These are phyloP conservation scores for Diaporthe humulicola DNA, from an alignment of 2,329 filamentous ascomycete species.

Conservation along the genomic window DNA sequence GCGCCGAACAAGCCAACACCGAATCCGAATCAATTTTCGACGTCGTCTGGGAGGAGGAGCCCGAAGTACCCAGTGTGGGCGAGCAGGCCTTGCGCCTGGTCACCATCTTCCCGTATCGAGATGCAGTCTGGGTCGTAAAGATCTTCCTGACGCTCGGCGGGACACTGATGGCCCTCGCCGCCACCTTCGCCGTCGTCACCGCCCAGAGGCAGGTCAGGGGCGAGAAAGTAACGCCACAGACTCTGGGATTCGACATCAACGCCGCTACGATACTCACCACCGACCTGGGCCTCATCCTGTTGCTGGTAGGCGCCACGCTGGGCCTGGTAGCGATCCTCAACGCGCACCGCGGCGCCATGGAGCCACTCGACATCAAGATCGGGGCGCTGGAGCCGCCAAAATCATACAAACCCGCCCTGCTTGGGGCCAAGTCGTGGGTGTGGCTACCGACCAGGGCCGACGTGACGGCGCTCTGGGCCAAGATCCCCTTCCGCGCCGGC, in stretches of 20 bases:
- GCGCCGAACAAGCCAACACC: background rate
- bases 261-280: slow-evolving; percentile 4
- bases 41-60: slow-evolving; percentile 11
- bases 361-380: slow-evolving; percentile 20
- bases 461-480: slow-evolving; percentile 19
- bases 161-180: slow-evolving; percentile 20
- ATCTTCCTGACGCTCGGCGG: slow-evolving; percentile 16
- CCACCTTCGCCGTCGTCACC: background rate
- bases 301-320: slow-evolving; percentile 1
- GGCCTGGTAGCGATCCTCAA: slow-evolving; percentile 19
- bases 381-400: slow-evolving; percentile 24
- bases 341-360: slow-evolving; percentile 24
- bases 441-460: slow-evolving; percentile 8
- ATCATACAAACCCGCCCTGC: slow-evolving; percentile 9
- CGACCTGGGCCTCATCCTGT: slow-evolving; percentile 17
- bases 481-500: slow-evolving; percentile 18
- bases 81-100: slow-evolving; percentile 11
- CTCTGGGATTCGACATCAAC: background rate
- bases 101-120: slow-evolving; percentile 14
- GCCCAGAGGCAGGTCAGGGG: background rate
- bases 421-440: slow-evolving; percentile 17
- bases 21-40: slow-evolving; percentile 17
- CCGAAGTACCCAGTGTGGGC: background rate
- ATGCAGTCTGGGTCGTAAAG: slow-evolving; percentile 26
- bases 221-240: background rate